Percentiles rank a stretch among this genome's conserved stretches.
phyloP scores from a whole-genome alignment of 192 early-diverging fungal genomes.

The Linnemannia exigua region DNA sequence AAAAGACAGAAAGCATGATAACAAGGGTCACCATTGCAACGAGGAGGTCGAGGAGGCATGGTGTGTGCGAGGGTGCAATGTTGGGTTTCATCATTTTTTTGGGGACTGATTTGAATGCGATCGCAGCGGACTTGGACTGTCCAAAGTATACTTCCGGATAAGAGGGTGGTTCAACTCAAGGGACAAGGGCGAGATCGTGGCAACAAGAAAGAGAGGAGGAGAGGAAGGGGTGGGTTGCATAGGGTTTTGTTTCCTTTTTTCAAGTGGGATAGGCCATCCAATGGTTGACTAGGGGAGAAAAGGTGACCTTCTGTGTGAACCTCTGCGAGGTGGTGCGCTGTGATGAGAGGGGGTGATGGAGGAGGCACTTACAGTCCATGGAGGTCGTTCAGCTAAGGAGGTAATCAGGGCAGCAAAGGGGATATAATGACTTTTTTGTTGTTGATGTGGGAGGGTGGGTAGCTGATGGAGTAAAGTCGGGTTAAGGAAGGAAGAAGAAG shows the following conservation, averaged over 20 bases:
- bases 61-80: neutral
- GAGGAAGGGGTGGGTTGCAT: neutral
- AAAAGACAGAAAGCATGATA: neutral
- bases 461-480: neutral
- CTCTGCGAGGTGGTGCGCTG: neutral
- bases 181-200: neutral
- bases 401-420: neutral
- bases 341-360: neutral
- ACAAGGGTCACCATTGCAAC: neutral
- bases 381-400: neutral
- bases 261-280: neutral
- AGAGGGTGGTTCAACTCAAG: neutral
- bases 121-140: constrained; percentile 1
- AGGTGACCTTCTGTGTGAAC: neutral
- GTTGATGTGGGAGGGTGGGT: neutral
- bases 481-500: constrained; percentile 1
- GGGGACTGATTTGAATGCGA: neutral
- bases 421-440: neutral
- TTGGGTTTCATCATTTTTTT: neutral
- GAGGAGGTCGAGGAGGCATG: neutral
- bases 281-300: neutral
- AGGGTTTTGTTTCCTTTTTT: neutral
- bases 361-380: constrained; percentile 27
- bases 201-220: neutral
- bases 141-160: neutral